Conservation (phyloP, 306 rosid genomes). For the Cicer arietinum region DNA sequence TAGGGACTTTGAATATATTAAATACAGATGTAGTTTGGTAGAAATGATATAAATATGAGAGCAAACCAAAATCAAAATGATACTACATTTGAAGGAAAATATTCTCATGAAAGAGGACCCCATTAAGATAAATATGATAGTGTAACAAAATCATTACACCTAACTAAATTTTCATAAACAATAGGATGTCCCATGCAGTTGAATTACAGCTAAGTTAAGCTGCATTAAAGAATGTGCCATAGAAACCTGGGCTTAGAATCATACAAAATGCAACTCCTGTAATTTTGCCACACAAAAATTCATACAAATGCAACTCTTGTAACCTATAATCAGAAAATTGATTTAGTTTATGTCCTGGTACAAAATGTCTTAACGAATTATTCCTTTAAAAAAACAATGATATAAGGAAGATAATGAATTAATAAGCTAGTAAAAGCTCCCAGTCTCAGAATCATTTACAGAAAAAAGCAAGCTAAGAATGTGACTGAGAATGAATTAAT, state of each 20-base stretch:
- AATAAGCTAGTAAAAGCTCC: constrained; percentile 21
- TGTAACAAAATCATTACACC: neutral
- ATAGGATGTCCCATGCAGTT: neutral
- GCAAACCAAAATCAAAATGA: neutral
- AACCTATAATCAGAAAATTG: constrained; percentile 10
- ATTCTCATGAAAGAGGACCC: neutral
- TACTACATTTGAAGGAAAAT: constrained; percentile 34
- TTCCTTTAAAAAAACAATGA: constrained; percentile 12
- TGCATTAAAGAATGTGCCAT: neutral
- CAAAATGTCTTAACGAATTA: constrained; percentile 9
- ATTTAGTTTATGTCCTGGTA: neutral
- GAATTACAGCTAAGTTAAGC: constrained; percentile 4
- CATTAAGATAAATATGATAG: constrained; percentile 16
- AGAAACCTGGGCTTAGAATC: neutral
- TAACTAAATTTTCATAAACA: neutral
- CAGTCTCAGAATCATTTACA: constrained; percentile 6
- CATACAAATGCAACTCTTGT: constrained; percentile 15
- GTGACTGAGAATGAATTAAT: no score
- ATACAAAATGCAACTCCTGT: constrained; percentile 2
- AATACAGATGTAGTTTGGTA: neutral
- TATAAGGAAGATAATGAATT: constrained; percentile 27
- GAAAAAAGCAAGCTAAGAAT: constrained; percentile 4
- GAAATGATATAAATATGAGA: neutral
- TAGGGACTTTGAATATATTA: neutral
- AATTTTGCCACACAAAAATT: neutral